Base-by-base conservation (phyloP, 1,284 basidiomycete species). In the Flammula alnicola region DNA sequence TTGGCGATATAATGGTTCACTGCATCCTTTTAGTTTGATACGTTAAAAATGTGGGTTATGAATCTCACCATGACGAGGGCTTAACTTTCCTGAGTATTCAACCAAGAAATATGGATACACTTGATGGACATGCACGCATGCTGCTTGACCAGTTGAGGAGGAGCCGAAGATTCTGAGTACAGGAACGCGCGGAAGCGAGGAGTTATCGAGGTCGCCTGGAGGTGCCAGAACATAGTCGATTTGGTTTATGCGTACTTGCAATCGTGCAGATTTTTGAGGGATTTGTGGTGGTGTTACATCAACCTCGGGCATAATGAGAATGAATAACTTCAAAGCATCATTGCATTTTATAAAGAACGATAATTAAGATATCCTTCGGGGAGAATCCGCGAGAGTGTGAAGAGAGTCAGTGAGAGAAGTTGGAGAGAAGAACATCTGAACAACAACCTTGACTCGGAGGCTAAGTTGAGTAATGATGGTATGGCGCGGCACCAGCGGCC, bases 41-140 rank as follows among this genome's bases (percentile, higher is more conserved):
- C 23, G 11, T 32, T 7, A 36, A 36, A n/a, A 51, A 35, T 26
- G 25, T 30, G n/a, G 33, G 36, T 39, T 5, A 29, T 20, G 23
- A 32, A 16, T 51, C 69, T 55, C 43, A 76, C 75, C 74, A 56
- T 70, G 54, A 25, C 47, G 48, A 16, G 62, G 80, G 43, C 76
- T 73, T 57, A 91, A 66, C 26, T 76, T 75, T 1, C 79, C 86
- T 10, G 68, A 61, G 65, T 91, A 92, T 57, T 88, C 84, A 46
- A 90, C 74, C 60, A 80, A 91, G 64, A 90, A 83, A 66, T 92
- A 92, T 3, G 90, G 89, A 70, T 85, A 91, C 29, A 84, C 90
- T 80, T 93, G 85, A 70, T 98, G 96, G 19, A 98, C 75, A 73
- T 98, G 91, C 8, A 94, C 77, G 64, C 94, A 96, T 29, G 92